phyloP scores from a whole-genome alignment of 2,329 filamentous ascomycete genomes.

The Diplodia mutila region DNA sequence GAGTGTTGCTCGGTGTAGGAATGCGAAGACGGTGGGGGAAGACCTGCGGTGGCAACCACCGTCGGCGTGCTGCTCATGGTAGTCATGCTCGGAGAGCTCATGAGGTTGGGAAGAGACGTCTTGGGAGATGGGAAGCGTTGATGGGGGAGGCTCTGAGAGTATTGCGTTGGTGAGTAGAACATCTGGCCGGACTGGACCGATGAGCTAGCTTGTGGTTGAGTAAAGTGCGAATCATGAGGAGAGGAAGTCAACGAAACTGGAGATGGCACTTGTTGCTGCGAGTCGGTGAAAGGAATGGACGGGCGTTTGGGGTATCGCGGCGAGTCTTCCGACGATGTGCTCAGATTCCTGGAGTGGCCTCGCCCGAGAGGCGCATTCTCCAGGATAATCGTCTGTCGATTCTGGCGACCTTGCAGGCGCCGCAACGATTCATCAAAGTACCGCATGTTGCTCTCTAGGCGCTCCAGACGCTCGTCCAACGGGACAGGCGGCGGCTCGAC shows the following conservation, averaged over 20 bases:
- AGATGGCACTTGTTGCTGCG: slow-evolving; percentile 10
- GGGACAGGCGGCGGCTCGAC: slow-evolving; percentile 31
- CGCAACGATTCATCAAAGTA: slow-evolving; percentile 38
- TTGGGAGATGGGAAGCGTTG: slow-evolving; percentile 10
- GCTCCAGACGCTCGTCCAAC: slow-evolving; percentile 41
- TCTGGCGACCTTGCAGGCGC: slow-evolving; percentile 39
- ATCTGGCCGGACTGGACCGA: background rate
- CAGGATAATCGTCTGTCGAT: slow-evolving; percentile 45
- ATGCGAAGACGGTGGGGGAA: background rate
- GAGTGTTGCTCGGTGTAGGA: slow-evolving; percentile 24
- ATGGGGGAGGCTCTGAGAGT: background rate
- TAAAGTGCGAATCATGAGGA: slow-evolving; percentile 11
- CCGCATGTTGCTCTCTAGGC: slow-evolving; percentile 38
- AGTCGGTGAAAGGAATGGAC: slow-evolving; percentile 18
- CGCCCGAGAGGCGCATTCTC: slow-evolving; percentile 42
- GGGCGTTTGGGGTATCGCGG: slow-evolving; percentile 16
- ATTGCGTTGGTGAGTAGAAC: background rate
- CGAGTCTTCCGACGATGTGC: slow-evolving; percentile 31
- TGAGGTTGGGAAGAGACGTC: slow-evolving; percentile 13
- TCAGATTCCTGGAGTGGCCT: slow-evolving; percentile 37
- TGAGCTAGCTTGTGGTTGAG: background rate
- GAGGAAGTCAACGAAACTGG: slow-evolving; percentile 13
- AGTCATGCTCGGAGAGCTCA: slow-evolving; percentile 13
- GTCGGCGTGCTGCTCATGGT: slow-evolving; percentile 22
- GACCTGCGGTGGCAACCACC: slow-evolving; percentile 15